Evolutionary conservation across 768 basidiomycete genomes (phyloP), one percentile per base, ranked within the genome.

Genomic region (Neoboletus subvelutipes): DNA sequence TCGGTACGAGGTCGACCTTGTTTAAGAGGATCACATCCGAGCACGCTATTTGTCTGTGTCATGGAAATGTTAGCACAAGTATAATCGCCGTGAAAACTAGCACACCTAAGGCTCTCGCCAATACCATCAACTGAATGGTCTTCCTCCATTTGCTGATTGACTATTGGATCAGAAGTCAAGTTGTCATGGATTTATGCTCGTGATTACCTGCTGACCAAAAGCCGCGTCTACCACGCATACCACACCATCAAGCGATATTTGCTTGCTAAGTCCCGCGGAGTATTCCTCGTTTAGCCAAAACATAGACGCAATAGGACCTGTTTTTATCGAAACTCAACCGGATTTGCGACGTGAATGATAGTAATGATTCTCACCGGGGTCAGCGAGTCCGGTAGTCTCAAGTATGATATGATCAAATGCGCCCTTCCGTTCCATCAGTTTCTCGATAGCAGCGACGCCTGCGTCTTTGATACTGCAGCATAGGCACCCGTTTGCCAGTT

Each of bases 381-480:
- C 96, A 11, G 96, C 96, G 9, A 98, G 79, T 0, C 96, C 96
- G 0, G 97, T 98, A 2, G 96, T 91, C 74, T 99, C 97, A 17
- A 99, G 79, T 42, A 99, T 76, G 60, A 99, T 97, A 71, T 98
- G 89, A 73, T 98, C 97, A 67, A 98, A 95, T 1, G 83, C 82
- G 26, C 93, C 94, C 66, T 89, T 92, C 52, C 84, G 82, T 62
- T 81, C 76, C 90, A 94, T 92, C 54, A 98, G 77, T 65, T 90
- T 90, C 71, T 97, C 93, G 52, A 99, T 97, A 8, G 97, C 94
- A 22, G 94, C 91, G 0, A 91, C 81, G 2, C 97, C 97, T 12
- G 86, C 79, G 69, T 98, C 95, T 65, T 97, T 96, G 75, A 98
- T 92, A 57, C 94, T 95, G 70, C 97, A 99, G 73, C 97, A 99